These are phyloP conservation scores for Rhynchospora tenuis DNA, from an alignment of 176 grass and related monocot genomes.

Conservation along the genomic window DNA sequence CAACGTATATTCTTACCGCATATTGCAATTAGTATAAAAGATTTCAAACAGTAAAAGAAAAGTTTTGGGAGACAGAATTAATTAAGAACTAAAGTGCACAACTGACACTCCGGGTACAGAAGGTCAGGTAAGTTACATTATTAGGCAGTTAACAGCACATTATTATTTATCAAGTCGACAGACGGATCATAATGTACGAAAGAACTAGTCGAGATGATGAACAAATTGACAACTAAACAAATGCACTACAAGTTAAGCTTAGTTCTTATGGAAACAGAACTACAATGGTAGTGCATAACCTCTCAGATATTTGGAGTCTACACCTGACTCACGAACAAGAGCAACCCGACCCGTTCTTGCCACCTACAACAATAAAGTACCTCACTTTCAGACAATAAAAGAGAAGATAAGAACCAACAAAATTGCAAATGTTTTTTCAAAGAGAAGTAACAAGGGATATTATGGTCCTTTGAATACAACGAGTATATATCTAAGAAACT, in stretches of 20 bases:
- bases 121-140: background rate
- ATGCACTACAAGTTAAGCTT: background rate
- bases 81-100: background rate
- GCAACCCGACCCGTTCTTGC: conserved; percentile 79
- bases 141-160: background rate
- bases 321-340: conserved; percentile 66
- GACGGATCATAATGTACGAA: background rate
- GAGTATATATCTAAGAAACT: background rate
- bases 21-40: no score
- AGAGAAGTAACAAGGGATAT: background rate
- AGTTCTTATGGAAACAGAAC: background rate
- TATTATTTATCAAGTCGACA: conserved; percentile 5
- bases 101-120: background rate
- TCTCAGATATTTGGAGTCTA: conserved; percentile 70
- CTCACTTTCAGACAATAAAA: background rate
- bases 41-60: no score
- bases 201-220: background rate
- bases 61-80: no score
- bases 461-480: background rate
- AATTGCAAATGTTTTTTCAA: background rate
- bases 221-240: background rate
- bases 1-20: no score
- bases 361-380: conserved; percentile 40
- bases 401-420: background rate
- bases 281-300: conserved; percentile 59